phyloP scores from a whole-genome alignment of 2,329 filamentous ascomycete species.

The Aspergillus sclerotialis region DNA sequence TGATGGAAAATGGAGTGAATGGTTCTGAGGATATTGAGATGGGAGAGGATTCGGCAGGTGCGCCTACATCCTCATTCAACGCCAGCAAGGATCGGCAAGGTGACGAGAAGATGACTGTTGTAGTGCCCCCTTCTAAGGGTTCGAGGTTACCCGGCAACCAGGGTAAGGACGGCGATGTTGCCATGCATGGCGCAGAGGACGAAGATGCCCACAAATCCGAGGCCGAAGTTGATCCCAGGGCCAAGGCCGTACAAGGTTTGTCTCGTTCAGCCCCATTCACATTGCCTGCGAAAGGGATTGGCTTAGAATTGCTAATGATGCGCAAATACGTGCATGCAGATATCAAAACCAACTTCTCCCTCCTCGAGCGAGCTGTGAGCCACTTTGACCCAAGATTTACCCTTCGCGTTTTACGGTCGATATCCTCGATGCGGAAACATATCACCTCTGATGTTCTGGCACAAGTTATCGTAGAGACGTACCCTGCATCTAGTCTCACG shows the following conservation, averaged over 20 bases:
- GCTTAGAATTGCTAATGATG: constrained; percentile 5
- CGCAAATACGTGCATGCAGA: constrained; percentile 47
- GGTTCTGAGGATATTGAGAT: constrained; percentile 64
- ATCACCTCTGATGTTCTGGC: constrained; percentile 74
- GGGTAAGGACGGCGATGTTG: constrained; percentile 62
- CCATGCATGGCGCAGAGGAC: constrained; percentile 55
- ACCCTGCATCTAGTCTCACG: constrained; percentile 59
- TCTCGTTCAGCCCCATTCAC: constrained; percentile 3
- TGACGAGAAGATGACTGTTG: constrained; percentile 73
- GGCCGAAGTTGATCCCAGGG: constrained; percentile 37
- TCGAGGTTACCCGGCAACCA: constrained; percentile 52
- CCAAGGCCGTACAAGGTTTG: constrained; percentile 45
- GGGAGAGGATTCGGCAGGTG: constrained; percentile 55
- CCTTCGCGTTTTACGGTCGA: constrained; percentile 85
- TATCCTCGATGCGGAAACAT: constrained; percentile 91
- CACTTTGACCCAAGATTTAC: constrained; percentile 95
- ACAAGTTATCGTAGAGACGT: constrained; percentile 74
- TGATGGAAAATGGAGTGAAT: constrained; percentile 60
- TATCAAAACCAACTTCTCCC: constrained; percentile 87
- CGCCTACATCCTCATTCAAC: constrained; percentile 48
- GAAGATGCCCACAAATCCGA: constrained; percentile 40
- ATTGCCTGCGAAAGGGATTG: not conserved
- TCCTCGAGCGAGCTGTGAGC: constrained; percentile 84
- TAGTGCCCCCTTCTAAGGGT: constrained; percentile 66
- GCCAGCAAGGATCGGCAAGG: constrained; percentile 60